A percentile compares a stretch with the other conserved stretches of the same genome.
Evolutionary conservation across 768 basidiomycete species (phyloP).

Genomic region (Termitomyces titanicus): DNA sequence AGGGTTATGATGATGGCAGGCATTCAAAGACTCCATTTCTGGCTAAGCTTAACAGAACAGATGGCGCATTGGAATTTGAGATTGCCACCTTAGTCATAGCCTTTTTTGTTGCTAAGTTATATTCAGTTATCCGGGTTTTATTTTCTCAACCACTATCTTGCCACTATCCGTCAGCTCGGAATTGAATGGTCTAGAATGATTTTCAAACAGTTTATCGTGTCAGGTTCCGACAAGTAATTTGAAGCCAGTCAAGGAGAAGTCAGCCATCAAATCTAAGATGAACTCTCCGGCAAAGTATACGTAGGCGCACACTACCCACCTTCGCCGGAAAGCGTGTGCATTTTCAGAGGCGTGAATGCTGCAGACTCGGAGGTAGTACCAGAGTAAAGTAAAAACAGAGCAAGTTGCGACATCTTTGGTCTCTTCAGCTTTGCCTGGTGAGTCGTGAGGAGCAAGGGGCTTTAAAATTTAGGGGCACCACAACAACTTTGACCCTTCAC

Average conservation of each 20-base stretch:
- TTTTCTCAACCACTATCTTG: not conserved
- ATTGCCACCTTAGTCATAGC: not conserved
- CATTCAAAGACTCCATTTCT: not conserved
- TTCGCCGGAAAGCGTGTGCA: not conserved
- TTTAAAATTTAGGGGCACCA: too few relatives aligned
- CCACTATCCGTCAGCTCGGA: not conserved
- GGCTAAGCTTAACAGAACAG: not conserved
- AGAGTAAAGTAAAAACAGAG: not conserved
- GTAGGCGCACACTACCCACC: too few relatives aligned
- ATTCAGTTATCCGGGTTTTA: not conserved
- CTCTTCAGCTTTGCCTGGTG: not conserved
- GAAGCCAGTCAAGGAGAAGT: not conserved
- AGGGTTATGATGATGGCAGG: not conserved
- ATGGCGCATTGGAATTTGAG: not conserved
- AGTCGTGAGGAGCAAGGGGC: too few relatives aligned
- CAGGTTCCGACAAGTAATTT: too few relatives aligned
- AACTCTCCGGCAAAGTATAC: not conserved
- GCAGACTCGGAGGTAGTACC: not conserved
- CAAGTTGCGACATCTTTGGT: too few relatives aligned
- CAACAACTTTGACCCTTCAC: too few relatives aligned
- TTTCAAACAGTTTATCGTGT: not conserved
- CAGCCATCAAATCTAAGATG: not conserved
- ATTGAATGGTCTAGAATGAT: not conserved
- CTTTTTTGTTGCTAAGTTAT: not conserved
- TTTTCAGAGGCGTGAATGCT: not conserved